phyloP scores from a whole-genome alignment of 202 grass and related monocot genomes.

The Eragrostis tef region DNA sequence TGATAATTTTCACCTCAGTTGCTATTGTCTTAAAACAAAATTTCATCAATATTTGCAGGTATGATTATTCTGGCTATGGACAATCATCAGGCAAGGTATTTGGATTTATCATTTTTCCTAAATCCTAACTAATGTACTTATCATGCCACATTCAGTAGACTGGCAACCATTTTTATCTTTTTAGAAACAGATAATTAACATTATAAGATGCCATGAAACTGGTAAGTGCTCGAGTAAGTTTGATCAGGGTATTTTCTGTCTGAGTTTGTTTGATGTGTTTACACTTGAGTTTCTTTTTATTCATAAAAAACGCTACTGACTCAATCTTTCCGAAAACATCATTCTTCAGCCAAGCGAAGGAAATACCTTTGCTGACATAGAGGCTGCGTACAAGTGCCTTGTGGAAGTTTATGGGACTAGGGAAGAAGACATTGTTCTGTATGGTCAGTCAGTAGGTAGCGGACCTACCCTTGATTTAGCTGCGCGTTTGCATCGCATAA shows the following conservation, averaged over 20 bases:
- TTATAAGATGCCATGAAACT: conserved; percentile 6
- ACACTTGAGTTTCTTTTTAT: not conserved
- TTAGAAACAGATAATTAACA: not conserved
- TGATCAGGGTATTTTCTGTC: not conserved
- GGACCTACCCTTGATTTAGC: conserved; percentile 87
- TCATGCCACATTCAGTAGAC: conserved; percentile 16
- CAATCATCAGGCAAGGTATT: conserved; percentile 89
- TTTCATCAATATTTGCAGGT: conserved; percentile 55
- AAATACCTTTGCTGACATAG: conserved; percentile 87
- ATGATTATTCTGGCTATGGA: conserved; percentile 98
- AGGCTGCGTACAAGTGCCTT: conserved; percentile 82
- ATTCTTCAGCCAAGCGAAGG: conserved; percentile 75
- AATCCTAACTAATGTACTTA: conserved; percentile 1
- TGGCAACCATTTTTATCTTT: not conserved
- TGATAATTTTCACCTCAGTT: not conserved
- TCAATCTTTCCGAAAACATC: conserved; percentile 19
- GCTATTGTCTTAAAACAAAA: not conserved
- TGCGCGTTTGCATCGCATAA: conserved; percentile 49
- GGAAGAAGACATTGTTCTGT: conserved; percentile 83
- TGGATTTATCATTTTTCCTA: not conserved
- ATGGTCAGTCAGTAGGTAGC: conserved; percentile 88
- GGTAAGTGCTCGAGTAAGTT: not conserved
- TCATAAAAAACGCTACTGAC: conserved; percentile 10
- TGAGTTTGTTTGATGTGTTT: conserved; percentile 17
- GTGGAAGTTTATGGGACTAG: conserved; percentile 68